Conservation (phyloP, 2,329 filamentous ascomycete genomes). For the Lasiodiplodia hormozganensis region DNA sequence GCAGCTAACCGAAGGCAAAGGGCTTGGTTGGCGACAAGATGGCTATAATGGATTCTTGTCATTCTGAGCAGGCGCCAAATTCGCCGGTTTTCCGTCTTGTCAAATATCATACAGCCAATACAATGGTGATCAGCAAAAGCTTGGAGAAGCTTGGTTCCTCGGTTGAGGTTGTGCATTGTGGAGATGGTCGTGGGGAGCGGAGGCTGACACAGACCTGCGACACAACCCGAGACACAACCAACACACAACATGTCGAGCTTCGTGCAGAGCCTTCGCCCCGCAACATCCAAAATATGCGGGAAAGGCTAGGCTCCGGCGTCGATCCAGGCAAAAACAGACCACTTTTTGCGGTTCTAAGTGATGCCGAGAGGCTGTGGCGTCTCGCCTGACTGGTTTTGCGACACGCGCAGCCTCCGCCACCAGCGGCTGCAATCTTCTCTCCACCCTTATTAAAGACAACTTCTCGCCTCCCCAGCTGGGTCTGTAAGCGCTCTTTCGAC, state of each 20-base stretch:
- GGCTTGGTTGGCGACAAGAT: not conserved
- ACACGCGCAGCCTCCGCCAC: slow-evolving; percentile 22
- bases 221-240: slow-evolving; percentile 24
- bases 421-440: slow-evolving; percentile 14
- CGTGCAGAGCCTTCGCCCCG: slow-evolving; percentile 15
- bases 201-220: slow-evolving; percentile 28
- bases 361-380: slow-evolving; percentile 46
- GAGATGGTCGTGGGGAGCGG: slow-evolving; percentile 6
- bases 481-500: slow-evolving; percentile 10
- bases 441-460: slow-evolving; percentile 16
- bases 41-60: not conserved
- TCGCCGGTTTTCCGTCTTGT: slow-evolving; percentile 10
- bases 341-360: slow-evolving; percentile 39
- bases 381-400: slow-evolving; percentile 42
- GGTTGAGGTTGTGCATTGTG: slow-evolving; percentile 5
- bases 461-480: not conserved
- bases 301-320: not conserved
- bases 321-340: slow-evolving; percentile 19
- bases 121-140: slow-evolving; percentile 12
- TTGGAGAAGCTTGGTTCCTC: slow-evolving; percentile 21
- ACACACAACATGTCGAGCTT: slow-evolving; percentile 24
- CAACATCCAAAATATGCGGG: not conserved
- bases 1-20: not conserved
- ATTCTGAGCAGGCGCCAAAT: not conserved
- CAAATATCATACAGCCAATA: not conserved